Base-by-base conservation (phyloP, 495 filamentous ascomycete species). In the Apiosordaria backusii region DNA sequence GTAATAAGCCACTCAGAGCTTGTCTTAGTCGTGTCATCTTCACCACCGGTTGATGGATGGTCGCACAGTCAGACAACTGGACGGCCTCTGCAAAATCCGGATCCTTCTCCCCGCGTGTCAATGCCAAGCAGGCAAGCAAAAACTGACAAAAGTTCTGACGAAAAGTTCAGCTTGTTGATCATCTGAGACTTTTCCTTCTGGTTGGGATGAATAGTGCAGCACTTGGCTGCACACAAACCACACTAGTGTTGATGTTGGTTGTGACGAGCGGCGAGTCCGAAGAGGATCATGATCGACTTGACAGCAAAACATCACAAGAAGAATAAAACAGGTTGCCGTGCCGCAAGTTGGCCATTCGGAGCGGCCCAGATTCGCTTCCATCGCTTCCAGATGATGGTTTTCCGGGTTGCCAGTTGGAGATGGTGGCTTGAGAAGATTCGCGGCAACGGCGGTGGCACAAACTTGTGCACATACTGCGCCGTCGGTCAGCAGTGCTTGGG, bases 331-430 rank as follows among this genome's bases (percentile, higher is more conserved):
- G 35, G 35, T 45, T 45, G 35, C 35, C 35, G 15, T 55, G 52
- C 52, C 52, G 52, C 52, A 55, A 55, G 52, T 55, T 55, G 52
- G 52, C 52, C 52, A 7, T 21, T 15, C 52, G 52, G 52, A 55
- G 52, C 4, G 52, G 52, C 52, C 52, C 52, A 55, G 22, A 19
- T n/a, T n/a, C n/a, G n/a, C n/a, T n/a, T n/a, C n/a, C n/a, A n/a
- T 23, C n/a, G 52, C 52, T 55, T 55, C 19, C 52, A 55, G 52
- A 23, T 21, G 22, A 55, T 18, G 19, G 52, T 19, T 19, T 55
- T 23, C 52, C 22, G 5, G 1, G 52, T 21, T 55, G 9, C 52
- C n/a, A 21, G n/a, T 9, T 4, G 22, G n/a, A 54, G 52, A 21
- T 21, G 52, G 52, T 55, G 52, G 52, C n/a, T 13, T 23, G 40